Evolutionary conservation across 495 filamentous ascomycete species (phyloP), one percentile per base, ranked within the genome.

Genomic region (Sporormia fimetaria): DNA sequence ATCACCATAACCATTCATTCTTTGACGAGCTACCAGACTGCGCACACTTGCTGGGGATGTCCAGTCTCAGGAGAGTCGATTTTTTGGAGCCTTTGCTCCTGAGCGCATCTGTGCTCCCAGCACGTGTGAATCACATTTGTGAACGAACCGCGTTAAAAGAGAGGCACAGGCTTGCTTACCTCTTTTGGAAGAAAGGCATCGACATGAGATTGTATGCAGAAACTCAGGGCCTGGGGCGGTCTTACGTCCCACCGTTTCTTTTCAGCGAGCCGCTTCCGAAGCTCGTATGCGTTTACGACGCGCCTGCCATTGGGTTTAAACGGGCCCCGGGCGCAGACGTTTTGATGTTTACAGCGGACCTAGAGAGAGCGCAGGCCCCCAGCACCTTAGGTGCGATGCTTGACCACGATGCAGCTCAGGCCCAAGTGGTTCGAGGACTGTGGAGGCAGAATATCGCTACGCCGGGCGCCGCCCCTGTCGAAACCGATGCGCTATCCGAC

Each of bases 241-340:
- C n/a, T n/a, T n/a, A n/a, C n/a, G 44, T 49, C 2, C 46, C 46
- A 12, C 46, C 46, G 7, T 49, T 43, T 31, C 34, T 49, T 10
- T 21, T 38, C 14, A 22, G 39, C n/a, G 46, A 49, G 28, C 6
- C 6, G 3, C 1, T 5, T 0, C 46, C 46, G 1, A 8, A 14
- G 15, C 21, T 26, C 1, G 6, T 49, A n/a, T 39, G 18, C 10
- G 3, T 48, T 3, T 48, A 48, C 33, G 45, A 48, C 27, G 21
- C 45, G 1, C 15, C 17, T 7, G 28, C 15, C 5, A 27, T 48
- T 23, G 45, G 45, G 11, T 48, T 48, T n/a, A n/a, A n/a, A n/a
- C n/a, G n/a, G n/a, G n/a, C n/a, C n/a, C n/a, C n/a, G n/a, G n/a
- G n/a, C n/a, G n/a, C n/a, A n/a, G n/a, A n/a, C n/a, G n/a, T n/a